Evolutionary conservation across 2,329 filamentous ascomycete genomes (phyloP), one percentile per base, ranked within the genome.

Genomic region (Botrytis pseudocinerea): DNA sequence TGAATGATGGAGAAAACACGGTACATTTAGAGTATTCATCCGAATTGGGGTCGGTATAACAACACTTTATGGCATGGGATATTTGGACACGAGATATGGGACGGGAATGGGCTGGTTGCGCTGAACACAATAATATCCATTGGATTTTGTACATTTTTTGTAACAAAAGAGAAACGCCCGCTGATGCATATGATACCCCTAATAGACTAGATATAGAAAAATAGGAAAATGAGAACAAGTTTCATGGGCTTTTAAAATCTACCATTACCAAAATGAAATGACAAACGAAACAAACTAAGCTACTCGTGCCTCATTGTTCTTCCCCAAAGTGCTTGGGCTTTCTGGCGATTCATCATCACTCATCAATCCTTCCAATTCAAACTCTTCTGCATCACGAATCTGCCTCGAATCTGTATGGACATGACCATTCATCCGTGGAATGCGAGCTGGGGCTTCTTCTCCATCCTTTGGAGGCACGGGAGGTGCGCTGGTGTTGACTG

Each of bases 341-440:
- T 85, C 84, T 14, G 84, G 80, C 7, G 91, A 91, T 70, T 97
- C 94, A 28, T 97, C 94, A 62, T 97, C 95, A 73, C 92, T 96
- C 81, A 95, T 95, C 57, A 99, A 83, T 0, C 93, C 95, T 74
- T 96, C 94, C 1, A 99, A 86, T 83, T 98, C 96, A 81, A 97
- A 99, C 78, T 97, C 94, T 80, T 98, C 92, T 0, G 93, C 95
- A 80, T 97, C 95, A 44, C 89, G 87, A 54, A 95, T 85, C 74
- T 89, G 89, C 18, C 85, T 84, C 38, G 89, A 88, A 61, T 87
- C 86, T 38, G 76, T 78, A 32, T 57, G 81, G 61, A 76, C 82
- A 77, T 81, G 83, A n/a, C 80, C 79, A 71, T 81, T 79, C 72
- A 78, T 74, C 46, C 79, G 64, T 59, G 77, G 79, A 48, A 77